Evolutionary conservation across 2,329 filamentous ascomycete genomes (phyloP), one percentile per base, ranked within the genome.

Genomic region (Orbilia quercus): DNA sequence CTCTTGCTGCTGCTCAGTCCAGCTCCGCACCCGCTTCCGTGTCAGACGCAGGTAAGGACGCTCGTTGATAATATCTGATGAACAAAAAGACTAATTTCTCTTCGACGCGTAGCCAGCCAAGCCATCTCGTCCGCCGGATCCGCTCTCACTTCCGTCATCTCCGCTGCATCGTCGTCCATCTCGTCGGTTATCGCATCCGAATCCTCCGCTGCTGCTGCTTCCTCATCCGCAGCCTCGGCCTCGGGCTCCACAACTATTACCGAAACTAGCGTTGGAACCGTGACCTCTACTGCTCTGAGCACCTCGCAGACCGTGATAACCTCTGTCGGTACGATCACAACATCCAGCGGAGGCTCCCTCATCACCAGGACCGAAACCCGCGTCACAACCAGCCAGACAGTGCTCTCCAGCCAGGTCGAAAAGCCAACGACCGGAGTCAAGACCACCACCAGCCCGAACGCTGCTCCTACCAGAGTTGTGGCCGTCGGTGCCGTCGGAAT

Each of bases 401-500:
- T 50, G 6, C n/a, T 51, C 11, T 50, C 25, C 11, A 34, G 16
- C 7, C 31, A 47, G 11, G 47, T n/a, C 1, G 11, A 51, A 14
- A 44, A 50, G 2, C 20, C 3, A 40, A 51, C 58, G 0, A 53
- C 45, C 9, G 20, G 3, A 2, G 16, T 16, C 14, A 11, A 14
- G 9, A 62, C 53, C 2, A 58, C 63, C 16, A 51, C 63, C 3
- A 51, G 51, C 22, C 44, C 51, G 7, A 59, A 59, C 34, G 63
- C 63, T 44, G 63, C 51, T 11, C 63, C 63, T 14, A 59, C 53
- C n/a, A 44, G 22, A 5, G 50, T 67, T 14, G 53, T 67, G 1
- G 63, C 51, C n/a, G 51, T 20, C 16, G 63, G 63, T 2, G 63
- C 63, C 12, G 44, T 54, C 9, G 63, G 42, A 6, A 42, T 67